Evolutionary conservation across 768 basidiomycete species (phyloP), one percentile per base, ranked within the genome.

Genomic region (Hygrophorus russula): DNA sequence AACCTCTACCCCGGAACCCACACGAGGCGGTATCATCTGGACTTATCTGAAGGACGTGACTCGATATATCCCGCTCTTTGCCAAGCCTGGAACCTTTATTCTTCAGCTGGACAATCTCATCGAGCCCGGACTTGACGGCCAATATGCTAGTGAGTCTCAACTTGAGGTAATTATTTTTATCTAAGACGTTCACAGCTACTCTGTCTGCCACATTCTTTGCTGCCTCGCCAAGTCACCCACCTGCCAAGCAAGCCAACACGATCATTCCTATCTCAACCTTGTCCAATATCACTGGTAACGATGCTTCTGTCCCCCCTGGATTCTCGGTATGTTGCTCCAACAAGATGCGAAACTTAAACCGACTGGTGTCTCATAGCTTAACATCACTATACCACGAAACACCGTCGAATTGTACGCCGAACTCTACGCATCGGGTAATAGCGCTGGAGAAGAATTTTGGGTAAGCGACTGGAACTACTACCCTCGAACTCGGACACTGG

Each of bases 1-100:
- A 30, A 85, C 81, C 14, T 85, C 82, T 0, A 88, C 85, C 13
- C 78, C 84, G 0, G 85, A 88, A 57, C 85, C 85, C 0, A 80
- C 76, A 0, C 51, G 50, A 11, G 67, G 72, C 2, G 85, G 84
- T 9, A 85, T 87, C 46, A 78, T 84, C 39, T 87, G 83, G 84
- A 84, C 82, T 0, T 79, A 74, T 44, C 57, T 76, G 50, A 87
- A 87, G 55, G 85, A 88, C 50, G 81, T 81, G 18, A 80, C 82
- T 5, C 74, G 74, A 17, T 88, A 79, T 47, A 71, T 68, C 3
- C 81, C 82, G 1, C 68, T 89, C 31, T 88, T 88, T 54, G 64
- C 74, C 1, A 70, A 77, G 48, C 61, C 74, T 0, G 83, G 85
- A 5, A 70, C 72, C 0, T 79, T 88, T 51, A 80, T 87, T 42